Evolutionary conservation across 208 protist genomes (phyloP).

Genomic region (Blechomonas ayalai): DNA sequence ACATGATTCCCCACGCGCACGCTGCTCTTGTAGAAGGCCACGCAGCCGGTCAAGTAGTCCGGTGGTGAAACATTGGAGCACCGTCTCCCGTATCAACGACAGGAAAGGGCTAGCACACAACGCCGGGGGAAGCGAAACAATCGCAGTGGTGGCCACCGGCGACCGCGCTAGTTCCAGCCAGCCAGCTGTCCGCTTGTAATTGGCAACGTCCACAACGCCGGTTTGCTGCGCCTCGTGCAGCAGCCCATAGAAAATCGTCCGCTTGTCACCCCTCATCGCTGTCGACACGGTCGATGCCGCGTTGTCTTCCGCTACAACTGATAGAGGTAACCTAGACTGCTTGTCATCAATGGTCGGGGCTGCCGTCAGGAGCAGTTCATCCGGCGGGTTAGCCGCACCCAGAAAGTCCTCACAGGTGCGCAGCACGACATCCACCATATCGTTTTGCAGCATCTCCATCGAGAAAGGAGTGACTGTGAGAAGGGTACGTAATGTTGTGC

Average conservation of each 20-base stretch:
- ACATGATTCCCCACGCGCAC: slow-evolving; percentile 12
- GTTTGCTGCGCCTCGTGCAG: slow-evolving; percentile 47
- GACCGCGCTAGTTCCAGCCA: slow-evolving; percentile 69
- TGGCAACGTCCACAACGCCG: slow-evolving; percentile 45
- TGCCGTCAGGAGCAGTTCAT: no score
- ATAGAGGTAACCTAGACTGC: no score
- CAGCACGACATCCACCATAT: slow-evolving; percentile 37
- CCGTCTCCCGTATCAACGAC: slow-evolving; percentile 17
- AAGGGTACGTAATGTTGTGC: slow-evolving; percentile 28
- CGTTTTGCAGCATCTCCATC: slow-evolving; percentile 26
- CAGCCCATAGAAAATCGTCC: slow-evolving; percentile 29
- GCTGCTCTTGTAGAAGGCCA: slow-evolving; percentile 3
- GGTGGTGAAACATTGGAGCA: slow-evolving; percentile 17
- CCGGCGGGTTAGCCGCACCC: no score
- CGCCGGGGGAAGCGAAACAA: slow-evolving; percentile 6
- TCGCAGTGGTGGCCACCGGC: slow-evolving; percentile 11
- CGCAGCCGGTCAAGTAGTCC: slow-evolving; percentile 13
- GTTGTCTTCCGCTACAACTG: neutral
- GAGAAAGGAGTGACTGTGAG: slow-evolving; percentile 12
- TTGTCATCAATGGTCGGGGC: no score
- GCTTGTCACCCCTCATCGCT: slow-evolving; percentile 10
- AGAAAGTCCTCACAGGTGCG: slow-evolving; percentile 47
- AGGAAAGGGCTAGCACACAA: slow-evolving; percentile 7
- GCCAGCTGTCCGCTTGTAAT: slow-evolving; percentile 42
- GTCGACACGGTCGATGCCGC: slow-evolving; percentile 13